Conservation (phyloP, 805 yeast genomes). For the Ogataea haglerorum region DNA sequence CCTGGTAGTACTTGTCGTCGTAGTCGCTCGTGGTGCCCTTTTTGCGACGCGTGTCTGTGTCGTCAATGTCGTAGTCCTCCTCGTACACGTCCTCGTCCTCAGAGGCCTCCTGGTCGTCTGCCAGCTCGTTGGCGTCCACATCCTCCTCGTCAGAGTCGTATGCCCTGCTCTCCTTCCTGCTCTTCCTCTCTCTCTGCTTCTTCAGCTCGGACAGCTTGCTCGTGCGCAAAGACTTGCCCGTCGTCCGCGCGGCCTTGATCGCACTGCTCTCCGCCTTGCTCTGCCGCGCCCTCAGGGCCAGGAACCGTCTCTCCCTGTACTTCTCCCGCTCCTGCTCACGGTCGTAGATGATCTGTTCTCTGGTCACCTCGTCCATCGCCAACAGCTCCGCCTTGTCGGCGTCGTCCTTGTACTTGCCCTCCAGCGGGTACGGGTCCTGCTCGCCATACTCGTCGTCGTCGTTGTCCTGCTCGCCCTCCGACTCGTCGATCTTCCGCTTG, state of each 20-base stretch:
- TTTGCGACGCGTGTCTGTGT: slow-evolving; percentile 31
- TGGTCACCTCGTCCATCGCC: slow-evolving; percentile 84
- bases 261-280: slow-evolving; percentile 39
- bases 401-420: slow-evolving; percentile 85
- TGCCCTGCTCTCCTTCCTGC: slow-evolving; percentile 26
- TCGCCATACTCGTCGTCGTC: slow-evolving; percentile 36
- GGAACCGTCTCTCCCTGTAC: slow-evolving; percentile 75
- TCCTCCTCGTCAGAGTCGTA: slow-evolving; percentile 36
- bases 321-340: slow-evolving; percentile 90
- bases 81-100: slow-evolving; percentile 45
- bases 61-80: slow-evolving; percentile 28
- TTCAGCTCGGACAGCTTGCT: slow-evolving; percentile 35
- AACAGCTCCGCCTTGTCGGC: slow-evolving; percentile 63
- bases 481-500: slow-evolving; percentile 30
- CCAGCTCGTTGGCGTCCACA: slow-evolving; percentile 34
- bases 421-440: slow-evolving; percentile 84
- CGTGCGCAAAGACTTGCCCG: slow-evolving; percentile 30
- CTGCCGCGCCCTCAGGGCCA: slow-evolving; percentile 76
- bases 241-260: slow-evolving; percentile 24
- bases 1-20: slow-evolving; percentile 35
- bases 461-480: slow-evolving; percentile 25
- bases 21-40: slow-evolving; percentile 44
- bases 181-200: slow-evolving; percentile 36
- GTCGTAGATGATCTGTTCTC: slow-evolving; percentile 88
- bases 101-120: slow-evolving; percentile 33